phyloP scores from a whole-genome alignment of 2,329 filamentous ascomycete species.

The Sporothrix mexicana region DNA sequence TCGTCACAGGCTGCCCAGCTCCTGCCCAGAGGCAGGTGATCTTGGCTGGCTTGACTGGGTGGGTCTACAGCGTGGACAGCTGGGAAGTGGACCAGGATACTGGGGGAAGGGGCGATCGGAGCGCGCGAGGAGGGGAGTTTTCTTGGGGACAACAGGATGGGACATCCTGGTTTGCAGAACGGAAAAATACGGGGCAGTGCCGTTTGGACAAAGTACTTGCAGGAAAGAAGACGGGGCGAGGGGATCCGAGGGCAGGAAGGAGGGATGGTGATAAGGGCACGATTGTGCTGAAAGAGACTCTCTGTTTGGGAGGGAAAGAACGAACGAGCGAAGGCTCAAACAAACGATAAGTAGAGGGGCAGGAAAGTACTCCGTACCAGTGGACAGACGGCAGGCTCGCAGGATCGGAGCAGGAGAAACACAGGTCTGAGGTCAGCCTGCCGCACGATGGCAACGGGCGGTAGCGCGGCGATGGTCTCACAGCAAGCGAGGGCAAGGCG shows the following conservation, averaged over 20 bases:
- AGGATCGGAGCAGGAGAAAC: constrained; percentile 21
- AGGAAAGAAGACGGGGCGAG: background rate
- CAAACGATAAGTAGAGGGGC: background rate
- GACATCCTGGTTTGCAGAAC: constrained; percentile 4
- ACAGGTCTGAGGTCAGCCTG: constrained; percentile 28
- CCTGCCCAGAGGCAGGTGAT: background rate
- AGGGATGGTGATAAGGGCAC: background rate
- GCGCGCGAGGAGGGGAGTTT: background rate
- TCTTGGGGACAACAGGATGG: background rate
- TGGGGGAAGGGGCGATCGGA: constrained; percentile 8
- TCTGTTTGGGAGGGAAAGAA: background rate
- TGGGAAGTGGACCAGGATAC: background rate
- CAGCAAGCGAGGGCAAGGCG: constrained; percentile 8
- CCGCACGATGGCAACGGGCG: constrained; percentile 18
- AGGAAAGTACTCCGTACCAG: background rate
- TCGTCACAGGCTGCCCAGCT: background rate
- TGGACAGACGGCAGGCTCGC: background rate
- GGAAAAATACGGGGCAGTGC: constrained; percentile 1
- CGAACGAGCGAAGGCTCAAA: background rate
- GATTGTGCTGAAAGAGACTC: background rate
- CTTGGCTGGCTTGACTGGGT: constrained; percentile 11
- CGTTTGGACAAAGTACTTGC: constrained; percentile 25
- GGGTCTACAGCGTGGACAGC: background rate
- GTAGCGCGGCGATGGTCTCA: constrained; percentile 22
- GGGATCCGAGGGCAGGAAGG: background rate